Evolutionary conservation across 2,329 filamentous ascomycete species (phyloP), one percentile per base, ranked within the genome.

Genomic region (Penicillium sclerotigenum): DNA sequence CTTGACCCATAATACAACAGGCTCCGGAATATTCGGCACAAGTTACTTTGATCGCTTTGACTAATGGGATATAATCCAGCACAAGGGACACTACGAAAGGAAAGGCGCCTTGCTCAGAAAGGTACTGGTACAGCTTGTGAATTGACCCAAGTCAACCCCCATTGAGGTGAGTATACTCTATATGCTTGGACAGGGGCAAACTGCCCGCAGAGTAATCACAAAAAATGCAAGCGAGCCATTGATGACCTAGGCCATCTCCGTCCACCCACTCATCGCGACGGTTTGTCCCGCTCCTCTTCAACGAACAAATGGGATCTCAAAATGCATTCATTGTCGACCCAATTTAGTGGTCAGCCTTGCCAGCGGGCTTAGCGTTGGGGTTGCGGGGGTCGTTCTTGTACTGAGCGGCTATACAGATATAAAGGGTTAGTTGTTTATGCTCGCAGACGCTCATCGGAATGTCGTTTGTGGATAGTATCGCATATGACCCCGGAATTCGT

Each of bases 331-430:
- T 47, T 31, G 58, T 56, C 47, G 53, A 57, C 49, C 54, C 24
- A 58, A 61, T 67, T 68, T 73, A 75, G 66, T 75, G 73, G 29
- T 53, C 58, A 42, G 62, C 54, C 67, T 74, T 73, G 60, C 58
- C 47, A 45, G 53, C 33, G 47, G 65, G 62, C 67, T 74, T 71
- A 41, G 68, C 67, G 65, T 77, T 75, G 58, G 77, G 77, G 69
- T 97, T 97, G 78, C 92, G 87, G 66, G 92, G 91, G 80, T 97
- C 93, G 83, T 96, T 95, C 87, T 92, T 95, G 86, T 85, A 97
- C 81, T 97, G 91, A 69, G 89, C 90, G 81, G 86, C 93, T 97
- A 48, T 26, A 54, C 38, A 43, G 42, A 52, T 43, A 43, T 7
- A 50, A 57, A 48, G 42, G 42, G 60, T 71, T 63, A 70, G 67